phyloP scores from a whole-genome alignment of 2,329 filamentous ascomycete species.

The Colletotrichum filicis region DNA sequence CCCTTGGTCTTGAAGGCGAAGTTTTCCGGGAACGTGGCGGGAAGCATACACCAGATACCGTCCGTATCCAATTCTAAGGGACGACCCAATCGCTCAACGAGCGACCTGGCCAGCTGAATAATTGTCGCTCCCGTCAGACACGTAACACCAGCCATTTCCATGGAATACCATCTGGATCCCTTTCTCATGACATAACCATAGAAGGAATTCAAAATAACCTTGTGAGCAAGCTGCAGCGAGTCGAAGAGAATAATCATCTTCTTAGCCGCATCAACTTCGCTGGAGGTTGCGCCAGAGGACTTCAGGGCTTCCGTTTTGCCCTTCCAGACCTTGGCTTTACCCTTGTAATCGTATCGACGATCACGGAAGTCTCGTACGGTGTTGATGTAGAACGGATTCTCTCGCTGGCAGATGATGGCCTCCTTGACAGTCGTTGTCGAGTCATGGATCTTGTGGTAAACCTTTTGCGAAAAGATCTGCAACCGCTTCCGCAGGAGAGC shows the following conservation, averaged over 20 bases:
- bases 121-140: constrained; percentile 96
- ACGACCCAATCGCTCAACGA: constrained; percentile 92
- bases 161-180: constrained; percentile 97
- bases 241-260: constrained; percentile 99
- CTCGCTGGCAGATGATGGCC: constrained; percentile 97
- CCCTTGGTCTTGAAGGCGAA: constrained; percentile 94
- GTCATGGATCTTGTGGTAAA: constrained; percentile 99
- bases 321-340: constrained; percentile 98
- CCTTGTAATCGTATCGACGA: constrained; percentile 97
- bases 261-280: constrained; percentile 91
- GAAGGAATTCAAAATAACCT: constrained; percentile 99
- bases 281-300: constrained; percentile 77
- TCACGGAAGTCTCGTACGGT: constrained; percentile 97
- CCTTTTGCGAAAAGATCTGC: constrained; percentile 95
- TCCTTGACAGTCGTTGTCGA: constrained; percentile 92
- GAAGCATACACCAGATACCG: constrained; percentile 99
- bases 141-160: constrained; percentile 99
- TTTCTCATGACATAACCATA: constrained; percentile 99
- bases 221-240: constrained; percentile 95
- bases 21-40: constrained; percentile 95
- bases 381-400: constrained; percentile 98
- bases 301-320: constrained; percentile 92
- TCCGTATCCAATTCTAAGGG: constrained; percentile 97
- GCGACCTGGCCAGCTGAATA: constrained; percentile 93
- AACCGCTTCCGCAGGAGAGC: constrained; percentile 84